Conservation (phyloP, 768 basidiomycete genomes). For the Xerocomus brunneocitrinus region DNA sequence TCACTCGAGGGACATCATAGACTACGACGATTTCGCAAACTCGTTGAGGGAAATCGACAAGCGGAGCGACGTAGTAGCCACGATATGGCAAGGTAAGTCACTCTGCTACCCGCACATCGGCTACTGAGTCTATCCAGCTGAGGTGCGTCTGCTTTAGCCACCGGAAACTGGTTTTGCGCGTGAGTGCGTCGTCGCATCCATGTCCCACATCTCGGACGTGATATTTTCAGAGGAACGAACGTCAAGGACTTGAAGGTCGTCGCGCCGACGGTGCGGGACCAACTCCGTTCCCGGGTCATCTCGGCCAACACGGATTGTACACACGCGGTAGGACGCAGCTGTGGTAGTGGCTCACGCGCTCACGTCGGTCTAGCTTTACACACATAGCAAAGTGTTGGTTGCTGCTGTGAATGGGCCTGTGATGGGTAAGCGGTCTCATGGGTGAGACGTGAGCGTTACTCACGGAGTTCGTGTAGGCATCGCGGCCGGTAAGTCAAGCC, state of each 20-base stretch:
- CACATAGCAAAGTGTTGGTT: constrained; percentile 64
- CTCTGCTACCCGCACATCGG: not conserved
- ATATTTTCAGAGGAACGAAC: constrained; percentile 49
- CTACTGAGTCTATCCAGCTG: not conserved
- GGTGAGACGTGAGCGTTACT: not conserved
- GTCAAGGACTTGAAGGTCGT: constrained; percentile 33
- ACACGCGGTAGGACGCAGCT: constrained; percentile 47
- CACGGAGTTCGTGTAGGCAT: constrained; percentile 42
- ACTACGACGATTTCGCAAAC: constrained; percentile 59
- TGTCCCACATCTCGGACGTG: not conserved
- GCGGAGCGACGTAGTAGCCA: constrained; percentile 57
- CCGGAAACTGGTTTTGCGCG: constrained; percentile 73
- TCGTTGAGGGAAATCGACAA: constrained; percentile 54
- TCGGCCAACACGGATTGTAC: constrained; percentile 56
- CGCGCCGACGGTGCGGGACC: constrained; percentile 38
- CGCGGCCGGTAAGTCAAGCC: constrained; percentile 46
- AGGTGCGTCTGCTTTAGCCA: constrained; percentile 36
- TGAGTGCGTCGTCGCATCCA: constrained; percentile 32
- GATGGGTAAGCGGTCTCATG: constrained; percentile 44
- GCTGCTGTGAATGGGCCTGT: constrained; percentile 73
- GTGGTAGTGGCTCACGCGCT: not conserved
- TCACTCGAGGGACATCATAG: constrained; percentile 28
- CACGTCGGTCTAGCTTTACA: constrained; percentile 45
- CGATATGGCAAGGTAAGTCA: constrained; percentile 59
- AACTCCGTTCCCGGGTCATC: constrained; percentile 43